Percentiles rank a stretch among this genome's conserved stretches.
These are phyloP conservation scores for Trapa incisa DNA, from an alignment of 345 rosid genomes.

Conservation along the genomic window DNA sequence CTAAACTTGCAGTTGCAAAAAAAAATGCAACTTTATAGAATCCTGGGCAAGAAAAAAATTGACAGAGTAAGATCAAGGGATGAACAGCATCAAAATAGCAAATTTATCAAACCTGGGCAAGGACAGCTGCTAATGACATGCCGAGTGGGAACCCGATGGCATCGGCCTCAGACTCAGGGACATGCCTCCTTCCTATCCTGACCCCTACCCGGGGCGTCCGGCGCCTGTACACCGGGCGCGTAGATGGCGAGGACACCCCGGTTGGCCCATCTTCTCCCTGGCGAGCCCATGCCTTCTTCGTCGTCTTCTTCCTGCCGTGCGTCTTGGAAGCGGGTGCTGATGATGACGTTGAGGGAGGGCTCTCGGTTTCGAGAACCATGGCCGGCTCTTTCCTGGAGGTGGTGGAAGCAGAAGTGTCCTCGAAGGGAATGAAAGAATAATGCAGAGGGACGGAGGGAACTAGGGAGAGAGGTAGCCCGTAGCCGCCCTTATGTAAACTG, in stretches of 20 bases:
- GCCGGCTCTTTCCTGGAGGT: background rate
- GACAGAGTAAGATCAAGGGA: background rate
- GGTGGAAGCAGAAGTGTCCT: background rate
- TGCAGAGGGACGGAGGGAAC: background rate
- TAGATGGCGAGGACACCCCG: background rate
- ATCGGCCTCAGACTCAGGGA: conserved; percentile 33
- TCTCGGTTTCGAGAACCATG: background rate
- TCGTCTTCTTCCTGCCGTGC: conserved; percentile 3
- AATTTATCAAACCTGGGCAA: conserved; percentile 48
- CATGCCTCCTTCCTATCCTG: conserved; percentile 26
- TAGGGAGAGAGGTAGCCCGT: background rate
- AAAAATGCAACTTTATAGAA: background rate
- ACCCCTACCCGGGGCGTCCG: conserved; percentile 23
- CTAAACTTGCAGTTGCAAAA: background rate
- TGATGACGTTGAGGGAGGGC: background rate
- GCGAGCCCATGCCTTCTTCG: conserved; percentile 4
- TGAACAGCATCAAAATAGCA: background rate
- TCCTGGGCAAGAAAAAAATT: background rate
- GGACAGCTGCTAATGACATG: conserved; percentile 83
- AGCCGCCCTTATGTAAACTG: background rate
- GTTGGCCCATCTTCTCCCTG: background rate
- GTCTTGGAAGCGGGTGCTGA: background rate
- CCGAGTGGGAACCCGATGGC: conserved; percentile 79
- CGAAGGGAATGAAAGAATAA: background rate
- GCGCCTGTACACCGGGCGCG: conserved; percentile 16